These are phyloP conservation scores for Pyricularia sp. DNA, from an alignment of 2,329 filamentous ascomycete species.

Conservation along the genomic window DNA sequence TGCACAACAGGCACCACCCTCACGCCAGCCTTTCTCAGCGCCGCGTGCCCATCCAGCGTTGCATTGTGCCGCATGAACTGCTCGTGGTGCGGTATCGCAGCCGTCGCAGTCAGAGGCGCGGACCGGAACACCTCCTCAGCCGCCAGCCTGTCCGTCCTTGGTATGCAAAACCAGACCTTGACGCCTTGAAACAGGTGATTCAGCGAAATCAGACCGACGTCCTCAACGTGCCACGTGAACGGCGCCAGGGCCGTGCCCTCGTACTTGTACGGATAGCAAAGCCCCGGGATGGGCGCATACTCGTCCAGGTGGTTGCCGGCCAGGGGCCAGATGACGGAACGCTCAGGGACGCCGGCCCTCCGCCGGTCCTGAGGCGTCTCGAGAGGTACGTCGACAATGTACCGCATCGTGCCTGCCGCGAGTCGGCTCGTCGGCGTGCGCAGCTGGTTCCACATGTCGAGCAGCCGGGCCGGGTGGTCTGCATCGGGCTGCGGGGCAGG, in stretches of 20 bases:
- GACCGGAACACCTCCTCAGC: constrained; percentile 1
- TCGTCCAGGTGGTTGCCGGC: constrained; percentile 1
- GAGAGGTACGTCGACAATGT: constrained; percentile 1
- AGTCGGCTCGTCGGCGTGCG: not conserved
- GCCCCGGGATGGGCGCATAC: not conserved
- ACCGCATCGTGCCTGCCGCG: not conserved
- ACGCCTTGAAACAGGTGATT: constrained; percentile 1
- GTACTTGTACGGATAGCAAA: constrained; percentile 3
- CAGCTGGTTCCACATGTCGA: not conserved
- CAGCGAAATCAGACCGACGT: not conserved
- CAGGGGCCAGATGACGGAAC: not conserved
- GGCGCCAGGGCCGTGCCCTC: constrained; percentile 4
- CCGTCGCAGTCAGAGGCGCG: not conserved
- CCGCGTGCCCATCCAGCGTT: not conserved
- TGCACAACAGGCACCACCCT: not conserved
- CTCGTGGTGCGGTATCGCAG: not conserved
- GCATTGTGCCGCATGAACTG: constrained; percentile 5
- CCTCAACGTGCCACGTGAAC: constrained; percentile 5
- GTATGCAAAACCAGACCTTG: constrained; percentile 5
- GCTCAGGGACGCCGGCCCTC: not conserved
- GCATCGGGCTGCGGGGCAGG: not conserved
- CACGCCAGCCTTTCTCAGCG: not conserved
- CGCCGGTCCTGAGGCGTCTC: not conserved
- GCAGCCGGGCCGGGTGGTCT: not conserved
- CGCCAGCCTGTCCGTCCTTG: not conserved